Evolutionary conservation across 805 yeast species (phyloP), one percentile per base, ranked within the genome.

Genomic region (Torulaspora delbrueckii): DNA sequence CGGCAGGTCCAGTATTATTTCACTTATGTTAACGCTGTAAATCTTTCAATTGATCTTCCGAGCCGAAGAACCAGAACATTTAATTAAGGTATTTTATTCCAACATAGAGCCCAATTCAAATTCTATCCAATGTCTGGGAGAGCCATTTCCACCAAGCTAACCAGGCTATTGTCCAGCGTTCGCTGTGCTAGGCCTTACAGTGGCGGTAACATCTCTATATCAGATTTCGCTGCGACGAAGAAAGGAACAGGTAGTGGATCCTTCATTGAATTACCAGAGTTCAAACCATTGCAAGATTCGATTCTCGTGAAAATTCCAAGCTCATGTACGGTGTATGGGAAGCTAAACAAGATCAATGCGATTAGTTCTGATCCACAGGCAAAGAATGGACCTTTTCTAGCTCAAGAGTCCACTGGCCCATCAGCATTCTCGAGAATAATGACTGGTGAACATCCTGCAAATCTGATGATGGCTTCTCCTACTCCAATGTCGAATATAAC

Each of bases 191-290:
- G 48, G 37, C 23, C 18, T 10, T 38, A 48, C 28, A 38, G 42
- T 19, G 36, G 16, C 31, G 31, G 39, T 28, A 37, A 39, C 22
- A 23, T 37, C 19, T 26, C 36, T 1, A 40, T 51, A 6, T 43
- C 54, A 6, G 44, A 49, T 27, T 52, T 57, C 46, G 45, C 57
- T 18, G 24, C 39, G 13, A 55, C 44, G 33, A 55, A 53, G 43
- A 44, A 42, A 35, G 62, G 60, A 3, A 60, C 66, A 2, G 65
- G 65, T 1, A 41, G 57, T 4, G 69, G 68, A 0, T 61, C 63
- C 3, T 64, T 65, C 42, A 48, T 62, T 18, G 64, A 62, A 31
- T 45, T 57, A 10, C 62, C 61, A 23, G 58, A 52, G 34, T 47
- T 54, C 26, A 46, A 38, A 23, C 54, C 54, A 8, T 31, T 58